These are phyloP conservation scores for Cardamine chenopodiifolia DNA, from an alignment of 345 rosid species.

Conservation along the genomic window DNA sequence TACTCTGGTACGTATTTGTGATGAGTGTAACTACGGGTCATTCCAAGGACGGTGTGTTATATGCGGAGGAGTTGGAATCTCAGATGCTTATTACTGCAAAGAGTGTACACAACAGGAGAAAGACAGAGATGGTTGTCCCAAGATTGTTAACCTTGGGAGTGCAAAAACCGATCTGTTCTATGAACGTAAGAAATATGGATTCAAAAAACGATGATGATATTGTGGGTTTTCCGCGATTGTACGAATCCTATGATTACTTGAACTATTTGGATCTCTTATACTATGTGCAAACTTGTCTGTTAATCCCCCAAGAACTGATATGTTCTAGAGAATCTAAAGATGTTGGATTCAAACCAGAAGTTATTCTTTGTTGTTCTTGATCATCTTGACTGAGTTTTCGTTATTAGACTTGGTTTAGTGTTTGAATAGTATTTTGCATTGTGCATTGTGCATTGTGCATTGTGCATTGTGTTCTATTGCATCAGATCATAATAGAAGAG, in stretches of 20 bases:
- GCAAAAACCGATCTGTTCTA: slow-evolving; percentile 68
- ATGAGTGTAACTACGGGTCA: slow-evolving; percentile 76
- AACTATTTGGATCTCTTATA: slow-evolving; percentile 21
- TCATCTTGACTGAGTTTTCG: background rate
- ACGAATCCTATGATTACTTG: slow-evolving; percentile 24
- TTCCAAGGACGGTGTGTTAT: slow-evolving; percentile 75
- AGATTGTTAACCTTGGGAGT: slow-evolving; percentile 69
- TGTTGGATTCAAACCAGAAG: slow-evolving; percentile 6
- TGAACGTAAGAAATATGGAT: slow-evolving; percentile 68
- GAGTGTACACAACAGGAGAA: slow-evolving; percentile 80
- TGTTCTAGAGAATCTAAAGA: slow-evolving; percentile 14
- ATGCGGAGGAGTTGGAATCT: slow-evolving; percentile 73
- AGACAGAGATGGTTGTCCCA: slow-evolving; percentile 71
- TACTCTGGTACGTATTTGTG: slow-evolving; percentile 72
- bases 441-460: no score
- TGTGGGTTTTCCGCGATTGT: background rate
- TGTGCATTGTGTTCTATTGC: slow-evolving; percentile 21
- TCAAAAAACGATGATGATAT: slow-evolving; percentile 51
- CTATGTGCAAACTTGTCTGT: slow-evolving; percentile 30
- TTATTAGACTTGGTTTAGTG: background rate
- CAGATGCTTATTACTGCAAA: slow-evolving; percentile 74
- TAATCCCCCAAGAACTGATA: background rate
- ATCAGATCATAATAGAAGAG: background rate
- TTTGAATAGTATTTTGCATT: background rate
- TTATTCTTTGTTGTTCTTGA: slow-evolving; percentile 19